A percentile compares a stretch with the other conserved stretches of the same genome.
Conservation (phyloP, 2,329 filamentous ascomycete genomes). For the Chlorencoelia australis region DNA sequence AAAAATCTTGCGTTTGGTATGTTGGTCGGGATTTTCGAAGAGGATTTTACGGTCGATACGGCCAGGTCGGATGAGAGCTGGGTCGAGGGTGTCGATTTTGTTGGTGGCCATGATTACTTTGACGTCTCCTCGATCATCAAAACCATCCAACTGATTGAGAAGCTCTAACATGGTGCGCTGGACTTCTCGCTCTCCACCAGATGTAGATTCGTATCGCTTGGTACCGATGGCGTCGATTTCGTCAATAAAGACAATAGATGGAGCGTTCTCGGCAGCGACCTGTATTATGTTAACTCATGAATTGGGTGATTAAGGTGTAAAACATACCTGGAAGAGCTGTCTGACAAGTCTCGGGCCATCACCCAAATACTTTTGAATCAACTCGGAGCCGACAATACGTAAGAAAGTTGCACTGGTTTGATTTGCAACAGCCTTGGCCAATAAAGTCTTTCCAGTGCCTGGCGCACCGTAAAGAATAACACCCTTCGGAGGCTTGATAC, state of each 20-base stretch:
- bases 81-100: conserved; percentile 97
- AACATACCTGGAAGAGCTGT: conserved; percentile 75
- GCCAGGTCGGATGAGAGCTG: conserved; percentile 88
- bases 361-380: conserved; percentile 98
- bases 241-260: conserved; percentile 97
- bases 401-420: conserved; percentile 98
- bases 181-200: conserved; percentile 91
- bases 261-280: conserved; percentile 90
- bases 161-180: conserved; percentile 98
- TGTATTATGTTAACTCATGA: conserved; percentile 29
- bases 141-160: conserved; percentile 95
- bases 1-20: conserved; percentile 97
- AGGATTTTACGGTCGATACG: conserved; percentile 97
- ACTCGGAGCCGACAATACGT: conserved; percentile 89
- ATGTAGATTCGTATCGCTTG: conserved; percentile 96
- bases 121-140: conserved; percentile 96
- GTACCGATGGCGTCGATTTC: conserved; percentile 99
- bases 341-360: conserved; percentile 90
- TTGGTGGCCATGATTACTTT: conserved; percentile 99
- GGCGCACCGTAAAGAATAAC: conserved; percentile 97
- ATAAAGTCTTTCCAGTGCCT: conserved; percentile 89
- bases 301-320: not conserved
- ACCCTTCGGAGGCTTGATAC: conserved; percentile 98
- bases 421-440: conserved; percentile 96
- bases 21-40: conserved; percentile 62